A percentile compares a stretch with the other conserved stretches of the same genome.
Evolutionary conservation across 1,284 basidiomycete species (phyloP).

Genomic region (Cutaneotrichosporon sp.): DNA sequence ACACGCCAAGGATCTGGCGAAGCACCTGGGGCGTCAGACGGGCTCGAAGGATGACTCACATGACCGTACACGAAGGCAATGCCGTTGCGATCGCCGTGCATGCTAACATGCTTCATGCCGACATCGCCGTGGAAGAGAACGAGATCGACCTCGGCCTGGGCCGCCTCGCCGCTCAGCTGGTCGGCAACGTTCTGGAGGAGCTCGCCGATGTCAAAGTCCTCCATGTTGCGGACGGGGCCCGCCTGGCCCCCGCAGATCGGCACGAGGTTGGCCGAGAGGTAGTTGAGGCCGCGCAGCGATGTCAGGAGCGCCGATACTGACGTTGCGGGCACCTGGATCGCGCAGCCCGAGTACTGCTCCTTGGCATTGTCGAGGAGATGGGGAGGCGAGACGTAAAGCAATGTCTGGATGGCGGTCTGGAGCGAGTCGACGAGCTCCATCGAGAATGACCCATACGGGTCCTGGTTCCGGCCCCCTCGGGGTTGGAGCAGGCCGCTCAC

Average conservation of each 20-base stretch:
- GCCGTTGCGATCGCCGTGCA: conserved; percentile 80
- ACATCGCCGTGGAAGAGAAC: conserved; percentile 86
- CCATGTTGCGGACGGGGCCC: conserved; percentile 18
- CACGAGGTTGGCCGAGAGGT: conserved; percentile 72
- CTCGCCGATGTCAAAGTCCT: conserved; percentile 67
- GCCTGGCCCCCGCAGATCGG: conserved; percentile 33
- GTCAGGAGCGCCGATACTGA: conserved; percentile 85
- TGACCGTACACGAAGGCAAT: conserved; percentile 76
- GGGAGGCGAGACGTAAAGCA: conserved; percentile 80
- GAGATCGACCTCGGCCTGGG: conserved; percentile 77
- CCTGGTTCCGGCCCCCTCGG: conserved; percentile 7
- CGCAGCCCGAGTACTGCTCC: conserved; percentile 84
- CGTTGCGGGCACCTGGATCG: conserved; percentile 78
- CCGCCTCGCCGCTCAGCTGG: conserved; percentile 77
- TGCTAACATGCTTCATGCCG: conserved; percentile 76
- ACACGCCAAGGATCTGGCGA: conserved; percentile 74
- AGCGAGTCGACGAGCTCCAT: conserved; percentile 83
- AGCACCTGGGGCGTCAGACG: conserved; percentile 62
- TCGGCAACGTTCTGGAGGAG: conserved; percentile 76
- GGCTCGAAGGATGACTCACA: conserved; percentile 59
- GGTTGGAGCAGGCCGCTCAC: conserved; percentile 39
- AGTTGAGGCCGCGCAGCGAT: conserved; percentile 86
- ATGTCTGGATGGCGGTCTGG: conserved; percentile 81
- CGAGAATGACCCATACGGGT: conserved; percentile 38
- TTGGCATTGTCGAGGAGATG: conserved; percentile 88